phyloP scores from a whole-genome alignment of 1,139 yeast species.

The Barnettozyma hawaiiensis region DNA sequence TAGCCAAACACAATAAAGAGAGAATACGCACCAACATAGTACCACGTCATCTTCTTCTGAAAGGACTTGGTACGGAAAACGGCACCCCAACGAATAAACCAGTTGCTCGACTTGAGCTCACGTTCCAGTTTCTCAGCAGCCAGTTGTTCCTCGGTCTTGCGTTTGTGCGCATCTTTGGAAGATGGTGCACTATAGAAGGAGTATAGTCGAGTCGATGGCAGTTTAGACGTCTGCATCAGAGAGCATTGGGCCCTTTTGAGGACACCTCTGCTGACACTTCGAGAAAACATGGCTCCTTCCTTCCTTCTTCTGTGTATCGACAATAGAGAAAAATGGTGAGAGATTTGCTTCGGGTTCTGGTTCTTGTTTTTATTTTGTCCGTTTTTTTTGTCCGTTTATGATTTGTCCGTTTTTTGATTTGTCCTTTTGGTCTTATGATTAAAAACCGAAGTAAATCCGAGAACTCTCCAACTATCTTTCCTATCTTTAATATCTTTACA shows the following conservation, averaged over 20 bases:
- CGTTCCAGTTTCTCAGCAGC: conserved; percentile 29
- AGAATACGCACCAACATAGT: conserved; percentile 53
- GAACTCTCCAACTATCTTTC: no score
- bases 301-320: no score
- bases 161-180: conserved; percentile 22
- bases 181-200: conserved; percentile 23
- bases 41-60: conserved; percentile 43
- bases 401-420: no score
- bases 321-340: no score
- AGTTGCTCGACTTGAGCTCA: conserved; percentile 29
- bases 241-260: neutral
- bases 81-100: conserved; percentile 42
- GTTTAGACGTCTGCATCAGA: neutral
- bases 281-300: neutral
- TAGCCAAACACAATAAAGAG: conserved; percentile 55
- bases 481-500: no score
- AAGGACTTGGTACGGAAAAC: conserved; percentile 38
- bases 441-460: no score
- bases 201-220: neutral
- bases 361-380: no score
- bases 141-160: conserved; percentile 28
- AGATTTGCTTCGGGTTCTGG: no score
- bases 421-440: no score
- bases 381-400: no score
- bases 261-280: neutral